Evolutionary conservation across 129 eudicot species (phyloP), one percentile per base, ranked within the genome.

Genomic region (Ambrosia trifida): DNA sequence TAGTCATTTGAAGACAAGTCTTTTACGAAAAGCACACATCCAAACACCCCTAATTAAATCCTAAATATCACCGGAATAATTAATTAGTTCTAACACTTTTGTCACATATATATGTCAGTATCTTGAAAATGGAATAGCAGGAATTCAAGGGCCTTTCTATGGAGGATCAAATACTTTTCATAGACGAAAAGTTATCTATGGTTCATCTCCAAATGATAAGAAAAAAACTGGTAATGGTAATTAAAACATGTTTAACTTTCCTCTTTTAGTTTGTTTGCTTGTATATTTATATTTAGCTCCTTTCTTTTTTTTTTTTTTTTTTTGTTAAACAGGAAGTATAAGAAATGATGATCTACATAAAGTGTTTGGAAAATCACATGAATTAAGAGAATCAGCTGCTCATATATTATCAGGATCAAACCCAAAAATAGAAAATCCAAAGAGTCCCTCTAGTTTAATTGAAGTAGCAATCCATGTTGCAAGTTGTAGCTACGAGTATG

Each of bases 151-250:
- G 57, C 18, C 79, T 10, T 18, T 77, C 1, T 85, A 85, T 7
- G 64, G 1, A 8, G 91, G 91, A 66, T 76, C 87, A 20, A 82
- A 82, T 74, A 82, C 87, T 70, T 79, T 85, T 17, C 87, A 85
- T 8, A 70, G 81, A 77, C 74, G 91, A 63, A 82, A 82, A 67
- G 85, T 83, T 62, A 85, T 85, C 16, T 83, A 85, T 53, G 87
- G 87, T 19, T 69, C 60, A 74, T 79, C 79, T 17, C 90, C 87
- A 0, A 51, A 73, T 44, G 78, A 82, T 20, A 43, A 57, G 68
- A 17, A 11, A 46, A 75, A 14, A 41, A 11, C 11, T 3, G 86
- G 89, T 85, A 85, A 85, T n/a, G 64, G 3, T 19, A 70, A 11
- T 41, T 18, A 0, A 13, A 53, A 54, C 19, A 2, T 24, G 18